Evolutionary conservation across 371 early-diverging fungal species (phyloP), one percentile per base, ranked within the genome.

Genomic region (Mortierella polycephala): DNA sequence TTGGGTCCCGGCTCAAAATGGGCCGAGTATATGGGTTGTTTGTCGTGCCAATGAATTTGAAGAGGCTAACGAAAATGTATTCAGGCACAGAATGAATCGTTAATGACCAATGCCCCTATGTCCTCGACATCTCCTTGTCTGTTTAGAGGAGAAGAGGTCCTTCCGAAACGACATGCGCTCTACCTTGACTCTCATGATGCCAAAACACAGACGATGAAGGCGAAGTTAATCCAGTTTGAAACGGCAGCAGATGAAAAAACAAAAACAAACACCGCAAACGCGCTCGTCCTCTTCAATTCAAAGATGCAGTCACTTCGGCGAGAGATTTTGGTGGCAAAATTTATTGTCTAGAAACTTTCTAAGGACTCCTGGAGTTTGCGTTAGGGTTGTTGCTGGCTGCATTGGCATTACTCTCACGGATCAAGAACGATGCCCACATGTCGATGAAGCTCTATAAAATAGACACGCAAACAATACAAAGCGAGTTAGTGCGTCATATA

Each of bases 31-130:
- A 98, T 89, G 21, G 98, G 94, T 73, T 92, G 86, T 60, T 90
- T 91, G 70, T 93, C 95, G 81, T 98, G 99, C 99, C 99, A 98
- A 69, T 93, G 92, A 75, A 98, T 96, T 83, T 95, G 94, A 2
- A 96, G 76, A 9, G 95, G 80, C 80, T 79, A 72, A 13, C 18
- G 57, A 11, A 42, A 23, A 23, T 18, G 37, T 30, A 30, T 30
- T 30, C 30, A 30, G 30, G 30, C 30, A 30, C 30, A 30, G 30
- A 30, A 30, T 30, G 30, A 30, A 30, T 30, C 30, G 30, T 30
- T 30, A 30, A 30, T 30, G 30, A 30, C 30, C 30, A 30, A 30
- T 2, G 30, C 2, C 30, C 30, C 30, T 4, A 30, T 30, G 30
- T 4, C 30, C 30, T 30, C 30, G 30, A 30, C 30, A 30, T 30